Conservation (phyloP, 805 yeast species). For the Candida sakaeoensis region DNA sequence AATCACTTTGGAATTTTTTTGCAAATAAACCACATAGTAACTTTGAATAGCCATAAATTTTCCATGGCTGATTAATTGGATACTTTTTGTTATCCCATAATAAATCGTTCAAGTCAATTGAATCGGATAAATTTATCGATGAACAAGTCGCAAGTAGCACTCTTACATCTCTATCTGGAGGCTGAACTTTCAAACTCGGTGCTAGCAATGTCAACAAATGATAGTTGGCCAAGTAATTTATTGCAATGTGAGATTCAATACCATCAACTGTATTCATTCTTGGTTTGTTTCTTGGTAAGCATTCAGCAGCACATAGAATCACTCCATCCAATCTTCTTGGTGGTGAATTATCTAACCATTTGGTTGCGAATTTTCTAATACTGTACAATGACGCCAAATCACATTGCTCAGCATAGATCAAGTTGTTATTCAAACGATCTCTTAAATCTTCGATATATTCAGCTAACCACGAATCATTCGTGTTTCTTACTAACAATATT, state of each 20-base stretch:
- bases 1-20: conserved; percentile 69
- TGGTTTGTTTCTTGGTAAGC: conserved; percentile 63
- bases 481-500: conserved; percentile 62
- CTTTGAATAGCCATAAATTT: conserved; percentile 78
- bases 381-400: conserved; percentile 72
- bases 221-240: conserved; percentile 76
- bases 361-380: conserved; percentile 86
- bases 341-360: conserved; percentile 87
- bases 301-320: conserved; percentile 81
- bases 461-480: conserved; percentile 66
- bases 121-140: conserved; percentile 66
- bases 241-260: conserved; percentile 77
- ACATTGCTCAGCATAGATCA: conserved; percentile 89
- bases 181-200: conserved; percentile 86
- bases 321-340: conserved; percentile 91
- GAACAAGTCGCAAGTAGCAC: conserved; percentile 76
- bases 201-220: conserved; percentile 75
- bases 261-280: conserved; percentile 77
- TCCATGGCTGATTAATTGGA: conserved; percentile 64
- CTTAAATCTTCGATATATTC: conserved; percentile 81
- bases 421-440: conserved; percentile 58
- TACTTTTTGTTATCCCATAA: conserved; percentile 60
- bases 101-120: conserved; percentile 57
- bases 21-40: conserved; percentile 71
- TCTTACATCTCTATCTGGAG: conserved; percentile 92